Evolutionary conservation across 495 filamentous ascomycete species (phyloP), one percentile per base, ranked within the genome.

Genomic region (Jackrogersella minutella): DNA sequence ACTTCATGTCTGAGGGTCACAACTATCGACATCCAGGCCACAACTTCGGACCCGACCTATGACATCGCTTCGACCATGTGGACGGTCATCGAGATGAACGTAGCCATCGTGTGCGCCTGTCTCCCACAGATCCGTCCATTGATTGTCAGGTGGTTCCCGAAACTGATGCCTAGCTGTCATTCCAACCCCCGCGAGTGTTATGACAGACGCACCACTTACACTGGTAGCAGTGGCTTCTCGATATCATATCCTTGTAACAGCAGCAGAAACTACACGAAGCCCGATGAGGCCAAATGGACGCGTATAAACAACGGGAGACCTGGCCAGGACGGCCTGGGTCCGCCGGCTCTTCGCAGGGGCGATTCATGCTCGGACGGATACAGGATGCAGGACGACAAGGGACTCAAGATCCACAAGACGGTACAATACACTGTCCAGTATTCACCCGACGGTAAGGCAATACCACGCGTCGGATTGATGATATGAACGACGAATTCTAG

Each of bases 81-180:
- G 80, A 81, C 80, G 2, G 66, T 80, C 6, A 75, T 81, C 37
- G 82, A 84, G 58, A 73, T 78, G 49, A 79, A 80, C 52, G 68
- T 79, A 3, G 81, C 77, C 7, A 79, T 84, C 50, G 78, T 84
- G 22, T 83, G 79, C 61, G 81, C 81, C 34, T 83, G 78, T 55
- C 74, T 85, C 13, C 82, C 82, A 16, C 61, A 65, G 46, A 70
- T 68, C 28, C 73, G 66, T 5, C 64, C 64, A 5, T 37, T 74
- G 13, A 69, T 74, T 17, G 54, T 72, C 41, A 66, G 52, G 17
- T 53, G 70, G 44, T 73, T 73, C 68, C 71, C 71, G 0, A 64
- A 39, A 11, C 26, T 71, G 50, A 68, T 71, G 63, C 68, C 71
- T 5, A 10, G 43, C 16, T 59, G 46, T 22, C 54, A 61, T 47